Percentiles rank a stretch among this genome's conserved stretches.
Conservation (phyloP, 169 alveolate genomes). For the Fabrea salina region DNA sequence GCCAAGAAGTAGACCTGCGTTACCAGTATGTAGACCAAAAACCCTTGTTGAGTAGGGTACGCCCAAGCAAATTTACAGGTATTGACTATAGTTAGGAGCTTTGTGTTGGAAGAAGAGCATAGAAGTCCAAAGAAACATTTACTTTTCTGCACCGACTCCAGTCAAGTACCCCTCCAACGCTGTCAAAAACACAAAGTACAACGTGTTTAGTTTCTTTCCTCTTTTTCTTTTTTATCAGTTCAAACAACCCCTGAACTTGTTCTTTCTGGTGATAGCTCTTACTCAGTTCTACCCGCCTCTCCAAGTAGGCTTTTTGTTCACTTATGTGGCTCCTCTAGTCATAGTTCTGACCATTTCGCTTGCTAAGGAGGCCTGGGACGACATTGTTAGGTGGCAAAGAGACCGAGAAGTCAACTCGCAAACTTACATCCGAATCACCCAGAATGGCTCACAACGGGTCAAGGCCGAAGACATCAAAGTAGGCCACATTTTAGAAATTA, state of each 20-base stretch:
- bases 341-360: slow-evolving; percentile 89
- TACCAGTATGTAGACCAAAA: too few species aligned
- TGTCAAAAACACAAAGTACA: slow-evolving; percentile 74
- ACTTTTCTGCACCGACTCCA: too few species aligned
- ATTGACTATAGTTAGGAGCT: too few species aligned
- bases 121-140: too few species aligned
- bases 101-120: too few species aligned
- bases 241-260: slow-evolving; percentile 88
- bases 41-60: too few species aligned
- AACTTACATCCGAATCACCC: slow-evolving; percentile 37
- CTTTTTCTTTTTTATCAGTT: slow-evolving; percentile 74
- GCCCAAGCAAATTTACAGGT: too few species aligned
- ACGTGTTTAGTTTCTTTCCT: slow-evolving; percentile 68
- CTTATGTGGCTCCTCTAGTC: slow-evolving; percentile 94
- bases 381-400: slow-evolving; percentile 65
- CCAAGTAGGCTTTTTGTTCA: slow-evolving; percentile 93
- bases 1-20: too few species aligned
- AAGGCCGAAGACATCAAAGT: slow-evolving; percentile 84
- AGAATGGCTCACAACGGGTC: slow-evolving; percentile 72
- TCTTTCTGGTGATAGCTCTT: slow-evolving; percentile 91
- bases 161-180: too few species aligned
- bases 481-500: slow-evolving; percentile 90
- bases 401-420: slow-evolving; percentile 56
- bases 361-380: slow-evolving; percentile 95
- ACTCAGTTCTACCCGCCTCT: slow-evolving; percentile 90